Evolutionary conservation across 2,329 filamentous ascomycete species (phyloP).

Genomic region (Iodosphaeria phyllophila): DNA sequence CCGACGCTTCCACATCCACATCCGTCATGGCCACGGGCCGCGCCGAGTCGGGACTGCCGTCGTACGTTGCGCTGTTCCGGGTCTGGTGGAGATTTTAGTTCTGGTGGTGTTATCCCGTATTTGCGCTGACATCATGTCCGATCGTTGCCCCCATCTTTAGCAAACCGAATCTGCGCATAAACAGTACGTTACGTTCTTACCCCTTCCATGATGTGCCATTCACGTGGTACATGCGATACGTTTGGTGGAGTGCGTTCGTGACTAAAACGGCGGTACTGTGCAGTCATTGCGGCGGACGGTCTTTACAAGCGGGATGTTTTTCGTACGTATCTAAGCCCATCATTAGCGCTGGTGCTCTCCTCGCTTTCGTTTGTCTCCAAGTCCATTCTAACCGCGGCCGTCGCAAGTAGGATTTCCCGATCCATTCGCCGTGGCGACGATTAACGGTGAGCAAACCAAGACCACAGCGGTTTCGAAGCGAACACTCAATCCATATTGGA

Average conservation of each 20-base stretch:
- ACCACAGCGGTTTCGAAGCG: conserved; percentile 96
- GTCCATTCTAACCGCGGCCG: conserved; percentile 3
- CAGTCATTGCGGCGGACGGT: conserved; percentile 96
- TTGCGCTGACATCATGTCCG: too few species aligned
- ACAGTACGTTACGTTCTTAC: conserved; percentile 72
- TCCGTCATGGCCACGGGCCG: conserved; percentile 24
- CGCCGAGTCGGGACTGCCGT: conserved; percentile 42
- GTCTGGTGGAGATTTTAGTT: too few species aligned
- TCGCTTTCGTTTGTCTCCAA: background rate
- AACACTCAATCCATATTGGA: conserved; percentile 99
- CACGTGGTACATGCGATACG: background rate
- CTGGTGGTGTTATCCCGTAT: too few species aligned
- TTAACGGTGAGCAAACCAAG: conserved; percentile 94
- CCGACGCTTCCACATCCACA: too few species aligned
- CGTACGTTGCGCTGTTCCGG: conserved; percentile 27
- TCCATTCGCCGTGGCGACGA: conserved; percentile 90
- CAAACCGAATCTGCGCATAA: conserved; percentile 78
- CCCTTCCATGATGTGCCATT: conserved; percentile 1
- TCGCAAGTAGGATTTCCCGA: conserved; percentile 66
- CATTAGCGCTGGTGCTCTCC: conserved; percentile 1
- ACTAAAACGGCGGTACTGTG: too few species aligned
- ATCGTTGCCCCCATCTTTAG: conserved; percentile 25
- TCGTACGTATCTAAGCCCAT: too few species aligned
- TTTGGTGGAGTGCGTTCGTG: too few species aligned
- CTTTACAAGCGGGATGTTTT: conserved; percentile 99